Conservation (phyloP, 176 grass and related monocot species). For the Lolium perenne region DNA sequence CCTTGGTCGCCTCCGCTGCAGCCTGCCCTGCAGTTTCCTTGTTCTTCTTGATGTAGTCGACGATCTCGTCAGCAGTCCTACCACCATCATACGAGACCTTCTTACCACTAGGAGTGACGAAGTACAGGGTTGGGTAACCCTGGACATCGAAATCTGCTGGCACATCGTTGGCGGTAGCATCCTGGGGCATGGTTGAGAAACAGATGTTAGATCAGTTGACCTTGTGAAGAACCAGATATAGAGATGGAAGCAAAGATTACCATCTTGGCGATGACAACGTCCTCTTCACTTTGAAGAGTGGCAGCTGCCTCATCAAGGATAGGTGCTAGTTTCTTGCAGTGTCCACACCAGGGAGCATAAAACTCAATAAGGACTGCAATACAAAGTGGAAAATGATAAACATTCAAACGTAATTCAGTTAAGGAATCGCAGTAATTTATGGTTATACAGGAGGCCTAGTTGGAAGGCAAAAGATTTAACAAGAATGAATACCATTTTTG, state of each 20-base stretch:
- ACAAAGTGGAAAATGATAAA: background rate
- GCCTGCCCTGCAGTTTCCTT: constrained; percentile 50
- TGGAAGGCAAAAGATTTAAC: background rate
- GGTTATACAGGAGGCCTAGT: background rate
- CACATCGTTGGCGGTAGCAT: constrained; percentile 81
- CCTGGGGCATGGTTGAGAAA: constrained; percentile 44
- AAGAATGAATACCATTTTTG: constrained; percentile 69
- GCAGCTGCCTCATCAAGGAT: constrained; percentile 85
- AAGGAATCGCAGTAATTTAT: background rate
- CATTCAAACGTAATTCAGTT: background rate
- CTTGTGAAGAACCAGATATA: background rate
- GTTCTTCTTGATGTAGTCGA: constrained; percentile 73
- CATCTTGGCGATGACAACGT: constrained; percentile 96
- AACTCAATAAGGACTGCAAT: constrained; percentile 88
- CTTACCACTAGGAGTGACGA: constrained; percentile 77
- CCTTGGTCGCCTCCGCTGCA: background rate
- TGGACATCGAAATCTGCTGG: constrained; percentile 63
- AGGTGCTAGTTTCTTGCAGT: constrained; percentile 90
- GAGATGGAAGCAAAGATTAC: constrained; percentile 35
- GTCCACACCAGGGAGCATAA: constrained; percentile 97
- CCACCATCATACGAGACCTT: constrained; percentile 48
- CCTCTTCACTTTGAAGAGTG: constrained; percentile 69
- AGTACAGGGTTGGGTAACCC: constrained; percentile 93
- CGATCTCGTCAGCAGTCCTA: constrained; percentile 66
- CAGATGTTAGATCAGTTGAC: background rate